Conservation (phyloP, 805 yeast species). For the Ogataea angusta region DNA sequence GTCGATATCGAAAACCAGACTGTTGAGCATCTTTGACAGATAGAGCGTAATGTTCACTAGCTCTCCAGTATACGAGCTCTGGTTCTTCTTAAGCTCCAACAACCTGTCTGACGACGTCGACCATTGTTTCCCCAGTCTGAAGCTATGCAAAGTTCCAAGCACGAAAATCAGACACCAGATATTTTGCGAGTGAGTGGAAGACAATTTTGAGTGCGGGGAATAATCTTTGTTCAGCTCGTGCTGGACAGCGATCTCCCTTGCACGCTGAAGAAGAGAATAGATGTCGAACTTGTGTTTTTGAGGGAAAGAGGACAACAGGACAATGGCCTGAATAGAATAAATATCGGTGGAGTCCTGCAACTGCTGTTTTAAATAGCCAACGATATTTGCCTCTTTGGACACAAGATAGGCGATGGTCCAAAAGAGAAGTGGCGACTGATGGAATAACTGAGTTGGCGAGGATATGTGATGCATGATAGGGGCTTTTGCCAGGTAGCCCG, state of each 20-base stretch:
- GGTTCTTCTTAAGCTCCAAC: constrained; percentile 16
- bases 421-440: constrained; percentile 26
- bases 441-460: constrained; percentile 22
- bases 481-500: constrained; percentile 16
- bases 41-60: constrained; percentile 20
- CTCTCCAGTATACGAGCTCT: constrained; percentile 17
- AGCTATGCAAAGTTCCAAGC: constrained; percentile 26
- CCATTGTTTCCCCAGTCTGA: constrained; percentile 30
- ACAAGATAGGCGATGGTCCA: constrained; percentile 31
- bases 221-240: constrained; percentile 20
- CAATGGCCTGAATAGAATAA: constrained; percentile 22
- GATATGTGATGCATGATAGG: constrained; percentile 27
- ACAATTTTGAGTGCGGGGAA: constrained; percentile 11
- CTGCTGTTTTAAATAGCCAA: constrained; percentile 16
- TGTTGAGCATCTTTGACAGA: constrained; percentile 21
- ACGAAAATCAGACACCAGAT: constrained; percentile 29
- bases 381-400: constrained; percentile 17
- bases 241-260: constrained; percentile 22
- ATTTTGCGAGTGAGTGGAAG: constrained; percentile 19
- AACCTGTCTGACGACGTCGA: constrained; percentile 16
- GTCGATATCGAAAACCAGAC: constrained; percentile 21
- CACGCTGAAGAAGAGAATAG: constrained; percentile 25
- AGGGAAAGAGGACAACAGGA: constrained; percentile 29
- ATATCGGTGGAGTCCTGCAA: constrained; percentile 17
- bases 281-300: constrained; percentile 13